Percentiles rank a stretch among this genome's conserved stretches.
phyloP scores from a whole-genome alignment of 257 asterid genomes.

The Solanum stenotomum region DNA sequence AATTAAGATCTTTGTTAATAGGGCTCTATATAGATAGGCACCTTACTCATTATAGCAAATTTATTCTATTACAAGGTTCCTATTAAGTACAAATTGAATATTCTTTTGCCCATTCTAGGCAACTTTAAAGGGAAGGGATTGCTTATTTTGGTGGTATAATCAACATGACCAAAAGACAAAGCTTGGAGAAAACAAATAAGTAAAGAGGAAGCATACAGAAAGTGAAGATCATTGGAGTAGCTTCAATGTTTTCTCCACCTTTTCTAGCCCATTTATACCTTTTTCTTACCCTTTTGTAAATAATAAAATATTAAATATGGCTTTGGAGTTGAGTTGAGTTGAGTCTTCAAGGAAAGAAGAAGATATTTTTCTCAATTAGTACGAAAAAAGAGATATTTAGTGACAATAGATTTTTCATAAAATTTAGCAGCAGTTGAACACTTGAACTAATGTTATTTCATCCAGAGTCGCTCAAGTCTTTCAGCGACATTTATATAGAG shows the following conservation, averaged over 20 bases:
- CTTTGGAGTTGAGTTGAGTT: background rate
- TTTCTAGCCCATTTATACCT: background rate
- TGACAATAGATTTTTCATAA: background rate
- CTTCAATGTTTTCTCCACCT: background rate
- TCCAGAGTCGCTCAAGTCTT: background rate
- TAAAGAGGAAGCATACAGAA: conserved; percentile 4
- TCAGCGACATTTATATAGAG: background rate
- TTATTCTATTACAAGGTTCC: background rate
- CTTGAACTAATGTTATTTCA: too few species aligned
- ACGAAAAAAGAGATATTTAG: background rate
- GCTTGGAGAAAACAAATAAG: background rate
- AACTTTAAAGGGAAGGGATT: background rate
- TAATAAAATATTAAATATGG: background rate
- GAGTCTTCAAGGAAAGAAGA: background rate
- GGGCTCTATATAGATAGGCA: background rate
- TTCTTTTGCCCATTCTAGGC: background rate
- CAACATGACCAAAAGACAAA: background rate
- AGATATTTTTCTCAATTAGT: background rate
- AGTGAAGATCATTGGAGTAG: background rate
- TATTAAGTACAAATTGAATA: background rate
- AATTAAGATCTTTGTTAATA: background rate
- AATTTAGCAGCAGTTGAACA: too few species aligned
- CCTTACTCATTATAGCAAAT: background rate
- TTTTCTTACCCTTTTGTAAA: background rate
- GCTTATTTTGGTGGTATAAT: background rate